Conservation (phyloP, 192 early-diverging fungal species). For the Fimicolochytrium jonesii region DNA sequence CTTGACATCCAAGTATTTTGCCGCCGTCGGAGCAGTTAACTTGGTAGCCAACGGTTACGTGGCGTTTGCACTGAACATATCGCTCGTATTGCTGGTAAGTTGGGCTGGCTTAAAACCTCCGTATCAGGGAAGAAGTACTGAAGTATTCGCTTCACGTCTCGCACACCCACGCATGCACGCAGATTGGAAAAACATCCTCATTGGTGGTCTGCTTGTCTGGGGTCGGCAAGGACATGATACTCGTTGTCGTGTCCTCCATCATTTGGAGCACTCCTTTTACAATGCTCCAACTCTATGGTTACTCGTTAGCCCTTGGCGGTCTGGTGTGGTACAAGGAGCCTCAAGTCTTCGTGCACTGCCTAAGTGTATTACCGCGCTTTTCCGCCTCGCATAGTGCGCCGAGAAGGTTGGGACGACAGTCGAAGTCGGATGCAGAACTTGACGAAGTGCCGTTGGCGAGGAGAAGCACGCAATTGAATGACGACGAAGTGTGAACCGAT, state of each 20-base stretch:
- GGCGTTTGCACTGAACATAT: slow-evolving; percentile 34
- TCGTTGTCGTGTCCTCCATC: not conserved
- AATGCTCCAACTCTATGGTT: slow-evolving; percentile 8
- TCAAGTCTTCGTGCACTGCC: too few species aligned
- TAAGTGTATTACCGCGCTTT: too few species aligned
- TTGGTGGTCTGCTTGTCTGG: slow-evolving; percentile 8
- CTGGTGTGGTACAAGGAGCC: slow-evolving; percentile 19
- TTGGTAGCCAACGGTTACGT: slow-evolving; percentile 25
- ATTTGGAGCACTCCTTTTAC: not conserved
- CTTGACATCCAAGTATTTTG: not conserved
- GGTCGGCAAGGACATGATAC: slow-evolving; percentile 5
- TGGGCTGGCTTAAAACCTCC: too few species aligned
- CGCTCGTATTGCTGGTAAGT: slow-evolving; percentile 31
- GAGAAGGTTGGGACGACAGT: too few species aligned
- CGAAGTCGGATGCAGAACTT: too few species aligned
- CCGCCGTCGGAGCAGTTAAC: slow-evolving; percentile 5
- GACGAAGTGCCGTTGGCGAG: too few species aligned
- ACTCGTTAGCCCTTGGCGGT: slow-evolving; percentile 4
- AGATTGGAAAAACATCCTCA: slow-evolving; percentile 9
- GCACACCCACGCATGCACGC: not conserved
- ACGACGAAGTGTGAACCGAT: too few species aligned
- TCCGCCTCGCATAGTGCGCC: too few species aligned
- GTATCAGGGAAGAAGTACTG: too few species aligned
- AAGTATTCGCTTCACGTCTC: too few species aligned
- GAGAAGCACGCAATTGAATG: too few species aligned